These are phyloP conservation scores for Fusarium napiforme DNA, from an alignment of 2,329 filamentous ascomycete species.

Conservation along the genomic window DNA sequence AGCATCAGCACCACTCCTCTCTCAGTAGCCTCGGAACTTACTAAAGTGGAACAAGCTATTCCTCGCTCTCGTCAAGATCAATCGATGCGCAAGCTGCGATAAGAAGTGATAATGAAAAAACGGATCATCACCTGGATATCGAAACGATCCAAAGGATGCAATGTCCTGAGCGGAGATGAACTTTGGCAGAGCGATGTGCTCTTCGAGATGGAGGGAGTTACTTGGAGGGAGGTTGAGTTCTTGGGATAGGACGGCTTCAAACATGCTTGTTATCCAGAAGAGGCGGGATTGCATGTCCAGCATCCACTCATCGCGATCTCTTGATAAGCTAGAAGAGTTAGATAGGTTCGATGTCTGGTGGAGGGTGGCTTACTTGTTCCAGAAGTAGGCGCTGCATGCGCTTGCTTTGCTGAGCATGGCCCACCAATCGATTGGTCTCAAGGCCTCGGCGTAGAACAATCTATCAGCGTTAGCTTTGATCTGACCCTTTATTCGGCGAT, in stretches of 20 bases:
- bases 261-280: constrained; percentile 40
- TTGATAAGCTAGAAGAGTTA: neutral
- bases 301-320: constrained; percentile 35
- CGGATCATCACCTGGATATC: constrained; percentile 31
- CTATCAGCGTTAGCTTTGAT: too few relatives aligned
- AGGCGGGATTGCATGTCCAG: constrained; percentile 35
- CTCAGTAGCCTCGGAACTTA: too few relatives aligned
- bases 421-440: constrained; percentile 31
- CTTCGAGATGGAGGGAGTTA: constrained; percentile 21
- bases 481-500: too few relatives aligned
- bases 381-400: constrained; percentile 31
- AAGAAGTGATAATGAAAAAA: constrained; percentile 35
- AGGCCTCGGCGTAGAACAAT: constrained; percentile 28
- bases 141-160: constrained; percentile 28
- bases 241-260: constrained; percentile 29
- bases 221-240: constrained; percentile 28
- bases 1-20: too few relatives aligned
- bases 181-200: constrained; percentile 27
- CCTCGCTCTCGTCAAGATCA: constrained; percentile 25
- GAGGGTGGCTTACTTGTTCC: constrained; percentile 1
- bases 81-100: constrained; percentile 31
- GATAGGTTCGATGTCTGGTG: accelerated
- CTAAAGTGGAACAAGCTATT: constrained; percentile 31
- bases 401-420: constrained; percentile 33
- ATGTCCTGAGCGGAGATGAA: constrained; percentile 34